Conservation (phyloP, 169 alveolate genomes). For the Perkinsus chesapeaki region DNA sequence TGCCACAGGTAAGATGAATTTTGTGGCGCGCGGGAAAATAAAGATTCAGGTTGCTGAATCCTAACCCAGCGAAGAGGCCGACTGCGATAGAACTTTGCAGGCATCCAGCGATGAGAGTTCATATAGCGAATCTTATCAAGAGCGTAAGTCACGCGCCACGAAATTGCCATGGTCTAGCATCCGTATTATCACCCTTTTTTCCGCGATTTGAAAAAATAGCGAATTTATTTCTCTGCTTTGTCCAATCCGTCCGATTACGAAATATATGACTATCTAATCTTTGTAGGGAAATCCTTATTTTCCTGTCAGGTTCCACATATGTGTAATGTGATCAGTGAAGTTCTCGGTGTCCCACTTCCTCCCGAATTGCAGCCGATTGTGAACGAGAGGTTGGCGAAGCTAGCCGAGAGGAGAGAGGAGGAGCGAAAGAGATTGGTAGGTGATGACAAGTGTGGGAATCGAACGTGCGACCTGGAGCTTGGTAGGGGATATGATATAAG, state of each 20-base stretch:
- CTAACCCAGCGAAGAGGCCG: not conserved
- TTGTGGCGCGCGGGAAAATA: not conserved
- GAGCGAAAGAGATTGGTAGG: not conserved
- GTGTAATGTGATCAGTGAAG: not conserved
- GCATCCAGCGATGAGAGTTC: not conserved
- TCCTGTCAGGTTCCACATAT: not conserved
- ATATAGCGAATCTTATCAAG: not conserved
- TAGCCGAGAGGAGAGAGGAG: not conserved
- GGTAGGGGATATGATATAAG: no score
- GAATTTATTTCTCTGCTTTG: no score
- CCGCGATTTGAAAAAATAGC: no score
- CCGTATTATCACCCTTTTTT: not conserved
- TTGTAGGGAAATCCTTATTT: not conserved
- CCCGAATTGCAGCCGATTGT: not conserved
- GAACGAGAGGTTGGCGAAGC: not conserved
- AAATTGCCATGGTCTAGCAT: not conserved
- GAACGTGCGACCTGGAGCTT: no score
- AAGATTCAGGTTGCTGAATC: not conserved
- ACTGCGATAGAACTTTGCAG: not conserved
- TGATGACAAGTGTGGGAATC: not conserved
- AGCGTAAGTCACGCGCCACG: not conserved
- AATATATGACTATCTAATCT: no score
- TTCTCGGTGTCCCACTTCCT: not conserved
- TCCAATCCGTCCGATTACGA: no score
- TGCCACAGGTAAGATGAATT: not conserved